A percentile compares a stretch with the other conserved stretches of the same genome.
phyloP scores from a whole-genome alignment of 768 basidiomycete genomes.

The Cantharellus anzutake region DNA sequence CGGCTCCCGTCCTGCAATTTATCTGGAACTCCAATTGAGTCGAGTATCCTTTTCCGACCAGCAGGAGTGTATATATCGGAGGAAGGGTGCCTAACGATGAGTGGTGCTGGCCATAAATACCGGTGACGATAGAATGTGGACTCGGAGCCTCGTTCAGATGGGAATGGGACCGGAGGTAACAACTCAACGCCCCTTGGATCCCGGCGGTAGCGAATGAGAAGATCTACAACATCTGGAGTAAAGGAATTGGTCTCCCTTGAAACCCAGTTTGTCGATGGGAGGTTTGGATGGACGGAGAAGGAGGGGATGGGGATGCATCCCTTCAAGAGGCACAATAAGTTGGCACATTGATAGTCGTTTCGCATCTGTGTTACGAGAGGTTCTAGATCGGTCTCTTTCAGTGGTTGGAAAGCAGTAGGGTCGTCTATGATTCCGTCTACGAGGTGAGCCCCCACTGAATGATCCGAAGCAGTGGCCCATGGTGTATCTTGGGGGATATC shows the following conservation, averaged over 20 bases:
- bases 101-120: conserved; percentile 27
- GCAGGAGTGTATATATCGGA: conserved; percentile 29
- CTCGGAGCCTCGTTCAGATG: conserved; percentile 15
- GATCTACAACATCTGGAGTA: conserved; percentile 24
- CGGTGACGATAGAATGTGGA: conserved; percentile 1
- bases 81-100: conserved; percentile 47
- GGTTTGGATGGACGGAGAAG: conserved; percentile 30
- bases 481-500: conserved; percentile 12
- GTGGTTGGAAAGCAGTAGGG: conserved; percentile 31
- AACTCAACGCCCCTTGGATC: conserved; percentile 17
- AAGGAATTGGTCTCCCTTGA: conserved; percentile 29
- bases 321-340: conserved; percentile 49
- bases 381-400: conserved; percentile 27
- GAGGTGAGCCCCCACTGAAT: neutral
- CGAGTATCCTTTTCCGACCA: conserved; percentile 37
- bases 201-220: conserved; percentile 17
- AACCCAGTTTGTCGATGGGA: conserved; percentile 51
- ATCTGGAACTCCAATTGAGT: conserved; percentile 37
- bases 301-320: conserved; percentile 64
- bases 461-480: neutral
- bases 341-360: conserved; percentile 48
- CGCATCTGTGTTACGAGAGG: conserved; percentile 48
- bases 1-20: conserved; percentile 26
- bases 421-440: conserved; percentile 12
- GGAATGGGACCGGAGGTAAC: conserved; percentile 22